Evolutionary conservation across 73 alveolate species (phyloP).

Genomic region (Paramecium tetraurelia): DNA sequence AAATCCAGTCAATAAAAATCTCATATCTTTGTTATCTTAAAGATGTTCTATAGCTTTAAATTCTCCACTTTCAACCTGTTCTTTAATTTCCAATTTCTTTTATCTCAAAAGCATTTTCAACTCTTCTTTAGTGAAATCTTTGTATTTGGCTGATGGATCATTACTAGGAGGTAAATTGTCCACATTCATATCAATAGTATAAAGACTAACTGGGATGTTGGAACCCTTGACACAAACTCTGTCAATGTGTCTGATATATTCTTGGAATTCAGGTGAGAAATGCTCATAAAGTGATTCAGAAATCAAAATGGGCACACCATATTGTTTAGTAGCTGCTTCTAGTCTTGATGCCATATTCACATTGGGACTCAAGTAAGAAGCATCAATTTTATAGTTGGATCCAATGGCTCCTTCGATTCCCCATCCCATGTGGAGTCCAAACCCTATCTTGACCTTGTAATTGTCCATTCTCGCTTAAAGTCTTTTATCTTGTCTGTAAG

Average conservation of each 20-base stretch:
- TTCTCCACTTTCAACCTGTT: background rate
- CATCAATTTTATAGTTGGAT: slow-evolving; percentile 69
- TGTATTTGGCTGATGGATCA: slow-evolving; percentile 27
- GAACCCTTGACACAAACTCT: slow-evolving; percentile 55
- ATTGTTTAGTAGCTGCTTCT: slow-evolving; percentile 72
- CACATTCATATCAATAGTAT: slow-evolving; percentile 53
- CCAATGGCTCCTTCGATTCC: slow-evolving; percentile 76
- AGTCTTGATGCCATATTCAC: slow-evolving; percentile 68
- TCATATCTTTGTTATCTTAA: slow-evolving; percentile 49
- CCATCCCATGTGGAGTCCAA: slow-evolving; percentile 72
- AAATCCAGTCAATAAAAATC: slow-evolving; percentile 63
- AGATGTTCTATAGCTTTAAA: slow-evolving; percentile 19
- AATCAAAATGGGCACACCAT: slow-evolving; percentile 66
- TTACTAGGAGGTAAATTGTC: slow-evolving; percentile 59
- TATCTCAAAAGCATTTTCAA: background rate
- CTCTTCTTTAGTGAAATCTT: slow-evolving; percentile 33
- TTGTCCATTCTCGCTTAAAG: slow-evolving; percentile 54
- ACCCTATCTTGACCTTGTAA: slow-evolving; percentile 66
- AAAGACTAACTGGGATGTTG: slow-evolving; percentile 31
- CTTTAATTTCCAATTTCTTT: slow-evolving; percentile 32
- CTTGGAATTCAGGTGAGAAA: slow-evolving; percentile 36
- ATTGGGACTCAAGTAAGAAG: slow-evolving; percentile 70
- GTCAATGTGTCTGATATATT: slow-evolving; percentile 57
- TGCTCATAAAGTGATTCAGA: slow-evolving; percentile 59
- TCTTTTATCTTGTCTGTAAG: slow-evolving; percentile 51